Conservation (phyloP, 148 eudicot species). For the Rhododendron williamsianum region DNA sequence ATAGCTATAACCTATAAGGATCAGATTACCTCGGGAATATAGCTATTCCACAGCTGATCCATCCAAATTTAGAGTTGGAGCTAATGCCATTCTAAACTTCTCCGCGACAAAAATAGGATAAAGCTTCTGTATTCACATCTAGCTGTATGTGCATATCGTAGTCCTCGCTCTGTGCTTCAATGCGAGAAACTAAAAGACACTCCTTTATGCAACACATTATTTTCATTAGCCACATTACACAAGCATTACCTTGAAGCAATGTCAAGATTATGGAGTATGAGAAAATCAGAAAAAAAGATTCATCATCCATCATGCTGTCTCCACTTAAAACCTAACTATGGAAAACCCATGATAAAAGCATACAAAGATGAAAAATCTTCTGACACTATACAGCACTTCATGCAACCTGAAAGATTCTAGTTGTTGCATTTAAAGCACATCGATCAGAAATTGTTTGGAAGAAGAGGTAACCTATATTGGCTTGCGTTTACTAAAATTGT, state of each 20-base stretch:
- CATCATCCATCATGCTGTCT: not conserved
- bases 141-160: constrained; percentile 65
- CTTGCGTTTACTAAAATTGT: not conserved
- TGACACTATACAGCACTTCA: not conserved
- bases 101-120: constrained; percentile 70
- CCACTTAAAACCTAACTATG: not conserved
- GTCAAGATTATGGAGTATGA: not conserved
- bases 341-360: not conserved
- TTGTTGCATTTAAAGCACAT: not conserved
- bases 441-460: not conserved
- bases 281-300: not conserved
- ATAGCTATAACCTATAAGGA: not conserved
- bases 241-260: not conserved
- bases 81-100: constrained; percentile 71
- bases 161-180: constrained; percentile 80
- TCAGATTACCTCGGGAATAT: constrained; percentile 58
- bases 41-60: constrained; percentile 80
- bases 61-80: constrained; percentile 75
- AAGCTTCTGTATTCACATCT: constrained; percentile 70
- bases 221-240: not conserved
- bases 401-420: not conserved
- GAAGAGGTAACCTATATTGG: not conserved
- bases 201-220: not conserved
- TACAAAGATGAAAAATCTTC: not conserved
- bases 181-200: constrained; percentile 49